Evolutionary conservation across 1,284 basidiomycete genomes (phyloP).

Genomic region (Cutaneotrichosporon cutaneum): DNA sequence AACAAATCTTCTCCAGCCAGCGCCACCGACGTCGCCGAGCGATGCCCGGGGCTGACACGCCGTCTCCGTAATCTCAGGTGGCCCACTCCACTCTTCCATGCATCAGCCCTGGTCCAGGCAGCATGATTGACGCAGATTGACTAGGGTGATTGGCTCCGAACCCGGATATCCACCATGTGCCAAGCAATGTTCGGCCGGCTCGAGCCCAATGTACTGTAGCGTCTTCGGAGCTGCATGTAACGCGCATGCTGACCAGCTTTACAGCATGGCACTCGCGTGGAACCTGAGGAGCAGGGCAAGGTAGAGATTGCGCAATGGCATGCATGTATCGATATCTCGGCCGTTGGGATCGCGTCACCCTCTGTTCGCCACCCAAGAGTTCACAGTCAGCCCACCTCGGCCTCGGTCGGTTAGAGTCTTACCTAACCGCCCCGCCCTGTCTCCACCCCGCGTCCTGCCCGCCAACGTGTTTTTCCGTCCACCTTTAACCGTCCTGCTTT

Average conservation of each 20-base stretch:
- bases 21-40: too few species aligned
- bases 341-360: neutral
- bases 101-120: too few species aligned
- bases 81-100: too few species aligned
- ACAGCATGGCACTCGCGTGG: too few species aligned
- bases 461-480: conserved; percentile 4
- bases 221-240: neutral
- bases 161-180: conserved; percentile 2
- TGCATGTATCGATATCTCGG: neutral
- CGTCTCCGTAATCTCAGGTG: too few species aligned
- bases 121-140: neutral
- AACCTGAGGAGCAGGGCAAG: too few species aligned
- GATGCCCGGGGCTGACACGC: too few species aligned
- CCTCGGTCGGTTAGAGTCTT: neutral
- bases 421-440: neutral
- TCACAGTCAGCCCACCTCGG: neutral
- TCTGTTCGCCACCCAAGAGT: neutral
- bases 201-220: neutral
- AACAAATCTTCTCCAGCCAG: too few species aligned
- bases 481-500: neutral
- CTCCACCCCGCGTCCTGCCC: neutral
- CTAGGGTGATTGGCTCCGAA: neutral
- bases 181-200: neutral
- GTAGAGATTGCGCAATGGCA: neutral
- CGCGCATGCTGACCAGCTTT: too few species aligned